Evolutionary conservation across 140 eudicot genomes (phyloP).

Genomic region (Stevia rebaudiana): DNA sequence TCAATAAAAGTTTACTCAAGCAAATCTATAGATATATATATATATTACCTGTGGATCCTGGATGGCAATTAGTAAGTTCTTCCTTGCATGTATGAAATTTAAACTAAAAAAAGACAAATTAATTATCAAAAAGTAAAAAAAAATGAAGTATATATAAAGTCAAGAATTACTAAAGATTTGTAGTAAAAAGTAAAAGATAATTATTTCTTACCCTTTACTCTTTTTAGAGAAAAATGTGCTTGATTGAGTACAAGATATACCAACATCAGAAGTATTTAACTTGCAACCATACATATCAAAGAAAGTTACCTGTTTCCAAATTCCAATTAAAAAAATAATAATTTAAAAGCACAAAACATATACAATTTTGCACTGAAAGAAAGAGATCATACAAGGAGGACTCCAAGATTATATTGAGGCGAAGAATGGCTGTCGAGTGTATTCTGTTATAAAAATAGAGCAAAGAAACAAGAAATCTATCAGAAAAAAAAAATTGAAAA

Average conservation of each 20-base stretch:
- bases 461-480: too few species aligned
- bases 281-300: conserved; percentile 84
- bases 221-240: conserved; percentile 65
- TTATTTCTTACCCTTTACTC: conserved; percentile 58
- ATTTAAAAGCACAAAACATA: background rate
- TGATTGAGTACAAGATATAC: conserved; percentile 80
- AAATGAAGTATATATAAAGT: background rate
- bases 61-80: conserved; percentile 56
- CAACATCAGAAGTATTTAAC: conserved; percentile 75
- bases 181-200: background rate
- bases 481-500: too few species aligned
- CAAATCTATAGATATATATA: too few species aligned
- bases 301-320: conserved; percentile 54
- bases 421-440: conserved; percentile 39
- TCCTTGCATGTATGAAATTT: conserved; percentile 45
- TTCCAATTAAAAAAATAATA: background rate
- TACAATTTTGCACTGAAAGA: background rate
- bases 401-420: conserved; percentile 80
- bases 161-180: background rate
- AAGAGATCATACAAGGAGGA: conserved; percentile 59
- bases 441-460: conserved; percentile 34
- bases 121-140: background rate
- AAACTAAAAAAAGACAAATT: background rate
- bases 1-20: background rate
- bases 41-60: conserved; percentile 86